A percentile compares a stretch with the other conserved stretches of the same genome.
Evolutionary conservation across 345 rosid species (phyloP).

Genomic region (Eucalyptus curtisii): DNA sequence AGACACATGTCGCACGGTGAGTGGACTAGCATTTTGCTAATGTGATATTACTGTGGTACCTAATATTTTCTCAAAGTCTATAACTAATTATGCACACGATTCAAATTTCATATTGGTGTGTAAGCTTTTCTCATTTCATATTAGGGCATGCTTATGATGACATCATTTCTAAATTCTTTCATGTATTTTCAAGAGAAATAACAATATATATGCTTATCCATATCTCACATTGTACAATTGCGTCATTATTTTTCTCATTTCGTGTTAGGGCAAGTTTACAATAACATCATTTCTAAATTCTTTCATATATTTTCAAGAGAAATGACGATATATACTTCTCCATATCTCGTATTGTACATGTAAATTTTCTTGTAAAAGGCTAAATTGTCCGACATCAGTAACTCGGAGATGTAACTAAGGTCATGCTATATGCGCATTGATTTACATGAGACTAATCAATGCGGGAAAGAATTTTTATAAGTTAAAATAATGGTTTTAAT

Average conservation of each 20-base stretch:
- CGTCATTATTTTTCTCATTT: background rate
- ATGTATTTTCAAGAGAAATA: background rate
- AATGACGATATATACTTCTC: no score
- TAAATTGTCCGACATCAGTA: background rate
- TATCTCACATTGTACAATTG: background rate
- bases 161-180: background rate
- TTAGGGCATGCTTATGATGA: background rate
- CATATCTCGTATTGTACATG: accelerated
- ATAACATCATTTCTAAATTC: background rate
- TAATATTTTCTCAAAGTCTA: no score
- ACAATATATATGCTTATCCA: background rate
- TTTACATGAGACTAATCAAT: background rate
- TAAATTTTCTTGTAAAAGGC: background rate
- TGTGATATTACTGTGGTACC: no score
- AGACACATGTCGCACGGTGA: no score
- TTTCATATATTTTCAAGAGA: no score
- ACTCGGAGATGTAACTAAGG: background rate
- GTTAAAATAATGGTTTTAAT: background rate
- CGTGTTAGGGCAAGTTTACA: background rate
- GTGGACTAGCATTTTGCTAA: no score
- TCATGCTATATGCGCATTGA: background rate
- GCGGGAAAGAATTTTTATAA: background rate
- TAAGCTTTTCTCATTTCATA: no score
- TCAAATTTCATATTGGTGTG: no score
- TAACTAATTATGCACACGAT: no score